Base-by-base conservation (phyloP, 2,329 filamentous ascomycete species). In the Meredithiella fracta region DNA sequence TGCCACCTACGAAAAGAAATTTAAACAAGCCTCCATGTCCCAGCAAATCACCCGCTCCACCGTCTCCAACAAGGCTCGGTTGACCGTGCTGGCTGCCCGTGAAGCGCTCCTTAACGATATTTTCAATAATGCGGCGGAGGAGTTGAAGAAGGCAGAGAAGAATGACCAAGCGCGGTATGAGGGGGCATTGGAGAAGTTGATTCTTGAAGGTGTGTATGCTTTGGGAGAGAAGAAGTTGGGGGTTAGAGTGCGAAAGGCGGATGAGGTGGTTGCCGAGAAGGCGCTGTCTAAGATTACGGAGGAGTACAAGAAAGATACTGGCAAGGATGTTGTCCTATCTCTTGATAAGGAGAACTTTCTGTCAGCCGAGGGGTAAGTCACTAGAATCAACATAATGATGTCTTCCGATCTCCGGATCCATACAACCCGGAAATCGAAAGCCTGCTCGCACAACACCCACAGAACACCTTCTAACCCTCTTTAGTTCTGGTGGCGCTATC, bases 1-100 rank as follows among this genome's bases (percentile, higher is more conserved):
- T 73, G 76, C 77, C 62, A 75, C 85, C 64, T 98, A 96, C 79
- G 86, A 91, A 73, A 97, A 95, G 82, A 97, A 97, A 76, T 94
- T 94, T 81, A 98, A 96, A 78, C 86, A 94, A 73, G 91, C 92
- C 65, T 80, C 85, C 75, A 94, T 97, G 87, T 91, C 88, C 61
- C 92, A 97, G 78, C 92, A 98, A 75, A 97, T 97, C 74, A 94
- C 90, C 61, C 86, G 86, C 67, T 97, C 90, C 61, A 97, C 90
- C 60, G 83, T 96, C 60, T 80, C 90, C 72, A 98, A 98, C 78
- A 94, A 95, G 78, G 92, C 87, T 58, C 82, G 92, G 60, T 82
- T 98, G 70, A 84, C 85, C 68, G 84, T 98, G 56, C 82, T 98
- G 58, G 79, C 78, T 61, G 85, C 89, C 58, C 80, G 90, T 64